Evolutionary conservation across 192 early-diverging fungal genomes (phyloP), one percentile per base, ranked within the genome.

Genomic region (Linnemannia exigua): DNA sequence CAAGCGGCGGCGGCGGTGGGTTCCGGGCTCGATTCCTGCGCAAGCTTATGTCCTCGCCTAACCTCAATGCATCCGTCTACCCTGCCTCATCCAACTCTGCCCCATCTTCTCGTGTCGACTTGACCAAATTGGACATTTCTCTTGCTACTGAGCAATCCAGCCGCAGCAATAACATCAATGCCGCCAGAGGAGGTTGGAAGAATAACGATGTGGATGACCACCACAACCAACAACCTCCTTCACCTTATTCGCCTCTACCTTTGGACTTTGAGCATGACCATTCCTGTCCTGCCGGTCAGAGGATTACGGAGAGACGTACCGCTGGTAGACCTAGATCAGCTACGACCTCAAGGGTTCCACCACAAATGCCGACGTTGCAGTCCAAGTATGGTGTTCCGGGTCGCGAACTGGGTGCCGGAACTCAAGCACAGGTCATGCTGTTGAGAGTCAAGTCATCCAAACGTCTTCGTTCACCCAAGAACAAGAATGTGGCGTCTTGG

Each of bases 321-420:
- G 51, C 38, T 15, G 2, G 12, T 35, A 76, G 66, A 31, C 72
- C 37, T 0, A 71, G 70, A 41, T 70, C 81, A 2, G n/a, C 73
- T 17, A 73, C 75, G 5, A 31, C 73, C 1, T 76, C 81, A 33
- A 70, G 61, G 11, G 22, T 41, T 12, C 63, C 71, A 5, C 22
- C 67, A 20, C 76, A 72, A 1, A 69, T 70, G 71, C 82, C 82
- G 1, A 84, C 82, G 0, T 41, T 84, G 14, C 82, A 84, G 46
- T 84, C 82, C 54, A 84, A 84, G 69, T 84, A 84, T 71, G 82
- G 82, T 47, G 46, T 79, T 19, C 82, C 82, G 25, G 72, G 76
- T 35, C 76, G 77, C 3, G 82, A 84, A 35, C 46, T 84, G 3
- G 82, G 82, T 1, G 82, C 82, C 16, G 82, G 82, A 4, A 84